Percentiles rank a stretch among this genome's conserved stretches.
Conservation (phyloP, 352 stramenopile genomes). For the Pythium insidiosum region DNA sequence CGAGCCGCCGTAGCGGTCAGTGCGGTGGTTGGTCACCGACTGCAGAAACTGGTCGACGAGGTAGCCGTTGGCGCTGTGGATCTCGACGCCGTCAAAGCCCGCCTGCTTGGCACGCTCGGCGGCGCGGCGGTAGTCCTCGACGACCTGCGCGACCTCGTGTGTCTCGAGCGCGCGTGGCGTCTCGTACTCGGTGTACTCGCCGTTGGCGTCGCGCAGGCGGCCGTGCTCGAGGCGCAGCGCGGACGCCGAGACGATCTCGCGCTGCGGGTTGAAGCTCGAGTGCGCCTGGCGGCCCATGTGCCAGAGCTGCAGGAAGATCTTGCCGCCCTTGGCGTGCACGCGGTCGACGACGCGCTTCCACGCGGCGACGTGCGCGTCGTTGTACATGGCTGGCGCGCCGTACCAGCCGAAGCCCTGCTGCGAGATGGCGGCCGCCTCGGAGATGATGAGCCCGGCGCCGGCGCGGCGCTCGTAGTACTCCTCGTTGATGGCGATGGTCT, state of each 20-base stretch:
- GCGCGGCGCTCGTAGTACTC: constrained; percentile 22
- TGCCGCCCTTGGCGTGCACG: too few species aligned
- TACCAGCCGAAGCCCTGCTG: constrained; percentile 8
- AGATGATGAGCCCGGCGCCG: constrained; percentile 20
- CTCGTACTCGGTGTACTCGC: constrained; percentile 10
- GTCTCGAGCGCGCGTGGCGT: constrained; percentile 34
- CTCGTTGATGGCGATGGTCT: constrained; percentile 20
- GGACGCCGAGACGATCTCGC: constrained; percentile 12
- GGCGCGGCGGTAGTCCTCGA: constrained; percentile 43
- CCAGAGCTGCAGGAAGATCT: too few species aligned
- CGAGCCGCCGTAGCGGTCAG: constrained; percentile 64
- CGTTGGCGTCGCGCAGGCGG: constrained; percentile 13
- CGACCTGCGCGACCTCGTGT: constrained; percentile 42
- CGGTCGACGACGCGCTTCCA: too few species aligned
- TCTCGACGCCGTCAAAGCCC: constrained; percentile 22
- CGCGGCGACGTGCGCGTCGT: constrained; percentile 8
- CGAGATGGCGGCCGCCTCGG: constrained; percentile 10
- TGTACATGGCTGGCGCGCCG: constrained; percentile 20
- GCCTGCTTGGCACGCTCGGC: constrained; percentile 43
- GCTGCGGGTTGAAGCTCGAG: constrained; percentile 13
- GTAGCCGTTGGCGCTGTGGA: constrained; percentile 85
- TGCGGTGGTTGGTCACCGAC: constrained; percentile 44
- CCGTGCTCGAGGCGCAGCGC: constrained; percentile 16
- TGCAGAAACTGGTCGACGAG: constrained; percentile 81
- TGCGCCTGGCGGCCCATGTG: too few species aligned